Evolutionary conservation across 139 green algal genomes (phyloP), one percentile per base, ranked within the genome.

Genomic region (Deuterostichococcus epilithicus): DNA sequence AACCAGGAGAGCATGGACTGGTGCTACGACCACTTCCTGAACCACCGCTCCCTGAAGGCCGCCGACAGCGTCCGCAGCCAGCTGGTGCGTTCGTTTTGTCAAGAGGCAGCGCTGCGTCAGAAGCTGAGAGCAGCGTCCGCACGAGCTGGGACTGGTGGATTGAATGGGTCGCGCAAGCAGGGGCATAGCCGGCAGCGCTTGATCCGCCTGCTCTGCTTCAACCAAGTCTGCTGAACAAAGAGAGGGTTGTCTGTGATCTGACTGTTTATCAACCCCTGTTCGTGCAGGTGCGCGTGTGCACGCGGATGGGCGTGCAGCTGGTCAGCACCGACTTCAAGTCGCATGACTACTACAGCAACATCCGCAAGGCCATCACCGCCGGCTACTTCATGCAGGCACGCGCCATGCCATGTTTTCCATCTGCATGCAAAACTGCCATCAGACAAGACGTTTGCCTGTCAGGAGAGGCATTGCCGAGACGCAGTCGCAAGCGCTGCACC

Each of bases 11-110:
- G 93, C 76, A 28, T 59, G 37, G 79, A 94, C 37, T 98, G 95
- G 96, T 98, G 91, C 79, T 99, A 95, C 33, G 88, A 97, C 70
- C 92, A 99, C 86, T 99, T 97, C 85, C 86, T 99, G 35, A 99
- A 99, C 81, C 72, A 86, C 36, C 80, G 96, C 10, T 87, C 91
- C 0, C 80, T 99, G 33, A 99, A 98, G 84, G 86, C 84, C 6
- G 96, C 95, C 3, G 96, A 99, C 84, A 97, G 90, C 75, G 96
- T 99, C 25, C 91, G 96, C 23, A 88, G 80, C 20, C 96, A 99
- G 87, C 87, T 99, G 79, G 89, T 94, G 65, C 72, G 90, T 23
- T 1, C 33, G 63, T 34, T 70, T 70, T 18, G 20, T 13, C 10
- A 70, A 13, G 10, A 32, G 63, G 6, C 63, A 70, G 5, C n/a